Percentiles rank a stretch among this genome's conserved stretches.
These are phyloP conservation scores for Aspergillus ostianus DNA, from an alignment of 495 filamentous ascomycete species.

Conservation along the genomic window DNA sequence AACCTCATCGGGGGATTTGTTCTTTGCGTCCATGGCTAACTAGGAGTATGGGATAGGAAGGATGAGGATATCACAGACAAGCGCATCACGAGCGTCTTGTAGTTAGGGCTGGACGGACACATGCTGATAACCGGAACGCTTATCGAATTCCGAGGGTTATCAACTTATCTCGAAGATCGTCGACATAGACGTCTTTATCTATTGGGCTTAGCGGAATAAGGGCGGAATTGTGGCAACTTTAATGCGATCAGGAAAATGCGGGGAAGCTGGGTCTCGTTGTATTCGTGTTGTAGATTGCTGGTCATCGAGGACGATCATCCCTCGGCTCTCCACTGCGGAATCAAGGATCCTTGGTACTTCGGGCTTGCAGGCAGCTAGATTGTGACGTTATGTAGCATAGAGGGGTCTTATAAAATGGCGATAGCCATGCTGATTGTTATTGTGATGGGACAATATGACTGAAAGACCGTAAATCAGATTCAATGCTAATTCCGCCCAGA, in stretches of 20 bases:
- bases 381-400: no score
- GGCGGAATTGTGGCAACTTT: not conserved
- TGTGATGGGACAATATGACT: no score
- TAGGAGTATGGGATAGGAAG: not conserved
- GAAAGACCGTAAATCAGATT: no score
- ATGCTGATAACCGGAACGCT: slow-evolving; percentile 16
- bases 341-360: not conserved
- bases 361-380: not conserved
- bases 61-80: not conserved
- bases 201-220: not conserved
- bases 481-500: no score
- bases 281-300: not conserved
- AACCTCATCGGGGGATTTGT: slow-evolving; percentile 8
- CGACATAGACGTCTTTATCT: no score
- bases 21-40: slow-evolving; percentile 13
- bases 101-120: slow-evolving; percentile 6
- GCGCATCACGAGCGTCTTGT: not conserved
- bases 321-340: not conserved
- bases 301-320: not conserved
- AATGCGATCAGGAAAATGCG: not conserved
- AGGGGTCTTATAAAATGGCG: no score
- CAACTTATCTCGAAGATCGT: not conserved
- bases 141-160: slow-evolving; percentile 15
- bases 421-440: no score
- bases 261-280: not conserved